Conservation (phyloP, 2,329 filamentous ascomycete genomes). For the Davidsoniella virescens region DNA sequence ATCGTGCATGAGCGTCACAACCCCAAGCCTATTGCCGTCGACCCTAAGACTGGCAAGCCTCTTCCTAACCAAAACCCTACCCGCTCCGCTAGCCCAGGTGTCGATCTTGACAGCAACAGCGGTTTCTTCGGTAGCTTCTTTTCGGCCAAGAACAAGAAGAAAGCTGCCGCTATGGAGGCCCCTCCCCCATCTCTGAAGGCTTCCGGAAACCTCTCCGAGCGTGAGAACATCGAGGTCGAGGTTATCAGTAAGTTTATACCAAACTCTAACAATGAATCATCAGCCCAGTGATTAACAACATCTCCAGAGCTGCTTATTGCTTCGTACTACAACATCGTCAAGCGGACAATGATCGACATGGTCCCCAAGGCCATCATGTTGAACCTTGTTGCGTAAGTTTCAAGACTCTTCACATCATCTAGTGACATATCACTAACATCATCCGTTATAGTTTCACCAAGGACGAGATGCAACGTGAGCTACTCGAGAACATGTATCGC, state of each 20-base stretch:
- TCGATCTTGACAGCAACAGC: slow-evolving; percentile 39
- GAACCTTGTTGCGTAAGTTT: slow-evolving; percentile 75
- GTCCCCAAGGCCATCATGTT: slow-evolving; percentile 99
- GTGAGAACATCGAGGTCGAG: slow-evolving; percentile 90
- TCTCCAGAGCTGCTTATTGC: slow-evolving; percentile 72
- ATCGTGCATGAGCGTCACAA: slow-evolving; percentile 90
- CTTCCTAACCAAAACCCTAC: slow-evolving; percentile 52
- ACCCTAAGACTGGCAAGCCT: slow-evolving; percentile 96
- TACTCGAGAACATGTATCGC: slow-evolving; percentile 95
- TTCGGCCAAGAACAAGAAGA: slow-evolving; percentile 99
- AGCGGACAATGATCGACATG: slow-evolving; percentile 99
- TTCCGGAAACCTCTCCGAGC: slow-evolving; percentile 81
- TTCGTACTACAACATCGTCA: slow-evolving; percentile 96
- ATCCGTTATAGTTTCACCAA: slow-evolving; percentile 57
- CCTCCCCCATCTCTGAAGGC: slow-evolving; percentile 88
- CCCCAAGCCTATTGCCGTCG: slow-evolving; percentile 81
- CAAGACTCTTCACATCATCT: background rate
- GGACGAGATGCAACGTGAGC: slow-evolving; percentile 95
- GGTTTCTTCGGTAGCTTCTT: slow-evolving; percentile 99
- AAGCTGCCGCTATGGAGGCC: slow-evolving; percentile 98
- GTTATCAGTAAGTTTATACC: slow-evolving; percentile 65
- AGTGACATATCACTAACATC: background rate
- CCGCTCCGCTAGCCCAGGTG: slow-evolving; percentile 59
- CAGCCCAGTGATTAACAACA: slow-evolving; percentile 1
- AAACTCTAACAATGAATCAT: background rate